Evolutionary conservation across 169 alveolate genomes (phyloP).

Genomic region (Miamiensis avidus): DNA sequence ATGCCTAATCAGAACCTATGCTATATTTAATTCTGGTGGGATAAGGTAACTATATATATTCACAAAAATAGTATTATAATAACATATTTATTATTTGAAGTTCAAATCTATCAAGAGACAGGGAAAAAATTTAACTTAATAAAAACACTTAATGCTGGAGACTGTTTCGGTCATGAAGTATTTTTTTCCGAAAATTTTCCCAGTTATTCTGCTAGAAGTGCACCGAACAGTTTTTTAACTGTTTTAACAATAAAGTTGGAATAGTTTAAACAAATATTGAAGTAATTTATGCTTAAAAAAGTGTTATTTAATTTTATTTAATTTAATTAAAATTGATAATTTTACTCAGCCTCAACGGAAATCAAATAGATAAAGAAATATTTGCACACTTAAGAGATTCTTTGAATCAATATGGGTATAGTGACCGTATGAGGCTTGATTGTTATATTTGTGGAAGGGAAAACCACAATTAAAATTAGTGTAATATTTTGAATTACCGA

Average conservation of each 20-base stretch:
- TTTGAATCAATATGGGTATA: background rate
- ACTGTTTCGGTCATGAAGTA: background rate
- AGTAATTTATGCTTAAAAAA: background rate
- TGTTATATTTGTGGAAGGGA: background rate
- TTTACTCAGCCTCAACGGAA: background rate
- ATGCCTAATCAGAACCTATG: background rate
- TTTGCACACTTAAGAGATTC: background rate
- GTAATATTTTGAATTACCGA: background rate
- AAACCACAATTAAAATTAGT: background rate
- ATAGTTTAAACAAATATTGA: background rate
- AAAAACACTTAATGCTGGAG: background rate
- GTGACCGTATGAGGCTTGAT: background rate
- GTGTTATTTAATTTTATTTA: too few relatives aligned
- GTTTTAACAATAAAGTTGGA: background rate
- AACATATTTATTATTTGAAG: background rate
- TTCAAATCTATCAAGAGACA: background rate
- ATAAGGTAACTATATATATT: background rate
- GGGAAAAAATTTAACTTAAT: background rate
- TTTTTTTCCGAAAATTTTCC: background rate
- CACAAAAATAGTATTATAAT: too few relatives aligned
- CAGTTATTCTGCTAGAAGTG: background rate
- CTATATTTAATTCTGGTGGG: background rate
- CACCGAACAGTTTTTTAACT: background rate
- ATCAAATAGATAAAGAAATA: background rate
- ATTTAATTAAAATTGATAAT: too few relatives aligned